Evolutionary conservation across 345 rosid genomes (phyloP).

Genomic region (Psidium guajava): DNA sequence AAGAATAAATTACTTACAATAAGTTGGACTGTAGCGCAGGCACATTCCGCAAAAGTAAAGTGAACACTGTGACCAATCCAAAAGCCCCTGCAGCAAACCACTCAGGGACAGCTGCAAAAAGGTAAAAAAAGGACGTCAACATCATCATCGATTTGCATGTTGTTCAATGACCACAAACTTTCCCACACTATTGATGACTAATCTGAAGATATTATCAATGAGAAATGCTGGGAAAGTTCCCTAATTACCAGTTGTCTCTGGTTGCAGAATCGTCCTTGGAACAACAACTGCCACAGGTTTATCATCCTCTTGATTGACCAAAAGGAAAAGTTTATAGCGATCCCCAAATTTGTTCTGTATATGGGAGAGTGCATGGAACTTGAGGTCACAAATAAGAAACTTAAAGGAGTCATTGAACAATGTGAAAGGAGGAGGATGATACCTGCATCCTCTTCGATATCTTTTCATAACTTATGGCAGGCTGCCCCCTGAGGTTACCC

Average conservation of each 20-base stretch:
- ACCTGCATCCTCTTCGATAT: slow-evolving; percentile 70
- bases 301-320: slow-evolving; percentile 88
- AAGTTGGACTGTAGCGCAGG: slow-evolving; percentile 79
- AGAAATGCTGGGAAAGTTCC: neutral
- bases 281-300: slow-evolving; percentile 94
- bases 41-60: slow-evolving; percentile 83
- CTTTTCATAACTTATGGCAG: slow-evolving; percentile 79
- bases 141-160: neutral
- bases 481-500: slow-evolving; percentile 84
- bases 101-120: slow-evolving; percentile 76
- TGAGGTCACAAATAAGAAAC: neutral
- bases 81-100: slow-evolving; percentile 97
- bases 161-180: neutral
- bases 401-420: neutral
- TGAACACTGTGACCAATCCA: slow-evolving; percentile 70
- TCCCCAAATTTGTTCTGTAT: slow-evolving; percentile 75
- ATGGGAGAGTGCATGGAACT: slow-evolving; percentile 1
- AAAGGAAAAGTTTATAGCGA: slow-evolving; percentile 75
- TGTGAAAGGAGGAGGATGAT: neutral
- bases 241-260: slow-evolving; percentile 59
- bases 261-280: slow-evolving; percentile 67
- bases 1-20: slow-evolving; percentile 36
- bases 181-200: neutral
- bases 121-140: neutral
- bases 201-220: neutral